Evolutionary conservation across 768 basidiomycete species (phyloP).

Genomic region (Pulveroboletus sp.): DNA sequence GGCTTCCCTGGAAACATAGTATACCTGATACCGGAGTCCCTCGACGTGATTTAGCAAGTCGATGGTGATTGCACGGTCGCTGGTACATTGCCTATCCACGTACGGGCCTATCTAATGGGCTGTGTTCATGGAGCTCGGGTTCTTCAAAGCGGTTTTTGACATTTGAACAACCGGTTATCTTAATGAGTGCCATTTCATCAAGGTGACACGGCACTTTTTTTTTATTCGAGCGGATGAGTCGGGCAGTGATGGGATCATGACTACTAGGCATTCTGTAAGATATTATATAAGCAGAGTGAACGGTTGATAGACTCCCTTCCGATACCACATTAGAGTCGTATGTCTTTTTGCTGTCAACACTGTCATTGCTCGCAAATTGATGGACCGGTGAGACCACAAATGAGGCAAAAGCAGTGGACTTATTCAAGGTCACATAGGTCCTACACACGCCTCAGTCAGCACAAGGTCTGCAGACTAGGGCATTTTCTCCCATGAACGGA

Average conservation of each 20-base stretch:
- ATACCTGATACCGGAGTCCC: conserved; percentile 96
- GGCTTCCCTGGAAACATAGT: conserved; percentile 89
- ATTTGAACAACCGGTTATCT: conserved; percentile 84
- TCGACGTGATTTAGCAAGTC: conserved; percentile 98
- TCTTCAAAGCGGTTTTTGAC: conserved; percentile 53
- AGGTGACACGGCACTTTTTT: neutral
- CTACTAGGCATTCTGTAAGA: too few relatives aligned
- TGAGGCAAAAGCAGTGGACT: too few relatives aligned
- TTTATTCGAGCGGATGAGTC: too few relatives aligned
- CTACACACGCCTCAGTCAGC: too few relatives aligned
- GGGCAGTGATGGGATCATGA: too few relatives aligned
- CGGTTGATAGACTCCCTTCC: too few relatives aligned
- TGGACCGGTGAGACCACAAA: neutral
- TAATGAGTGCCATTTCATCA: conserved; percentile 79
- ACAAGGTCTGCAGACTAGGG: too few relatives aligned
- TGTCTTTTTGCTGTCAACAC: neutral
- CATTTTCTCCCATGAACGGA: too few relatives aligned
- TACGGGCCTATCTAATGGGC: conserved; percentile 82
- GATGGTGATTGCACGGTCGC: conserved; percentile 77
- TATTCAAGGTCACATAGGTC: too few relatives aligned
- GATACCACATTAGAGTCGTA: too few relatives aligned
- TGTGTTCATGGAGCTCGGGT: conserved; percentile 43
- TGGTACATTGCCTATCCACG: conserved; percentile 51
- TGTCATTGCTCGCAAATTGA: neutral
- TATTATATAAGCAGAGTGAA: too few relatives aligned